Evolutionary conservation across 176 grass and related monocot species (phyloP).

Genomic region (Aegilops tauschii): DNA sequence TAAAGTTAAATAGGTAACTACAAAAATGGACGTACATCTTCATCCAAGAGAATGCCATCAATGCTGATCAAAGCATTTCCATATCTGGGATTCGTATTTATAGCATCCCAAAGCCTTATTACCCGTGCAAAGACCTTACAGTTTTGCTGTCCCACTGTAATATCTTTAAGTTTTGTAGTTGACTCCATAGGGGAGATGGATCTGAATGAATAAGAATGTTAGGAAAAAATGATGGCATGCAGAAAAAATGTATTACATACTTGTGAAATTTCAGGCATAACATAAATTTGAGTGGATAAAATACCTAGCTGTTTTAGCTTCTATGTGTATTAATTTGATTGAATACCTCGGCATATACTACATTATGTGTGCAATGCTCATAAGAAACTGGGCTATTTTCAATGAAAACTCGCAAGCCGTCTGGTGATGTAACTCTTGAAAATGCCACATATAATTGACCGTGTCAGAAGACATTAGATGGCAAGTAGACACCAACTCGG

Average conservation of each 20-base stretch:
- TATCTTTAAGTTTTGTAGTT: neutral
- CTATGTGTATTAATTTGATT: neutral
- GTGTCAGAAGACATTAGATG: conserved; percentile 1
- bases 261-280: no score
- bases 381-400: neutral
- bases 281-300: neutral
- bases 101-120: neutral
- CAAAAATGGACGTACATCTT: neutral
- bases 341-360: neutral
- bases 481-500: neutral
- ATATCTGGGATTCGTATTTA: neutral
- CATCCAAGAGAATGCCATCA: neutral
- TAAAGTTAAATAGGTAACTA: neutral
- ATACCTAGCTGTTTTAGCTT: neutral
- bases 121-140: neutral
- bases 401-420: neutral
- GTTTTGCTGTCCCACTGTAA: neutral
- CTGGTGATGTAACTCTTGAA: neutral
- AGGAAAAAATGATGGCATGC: neutral
- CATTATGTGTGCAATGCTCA: neutral
- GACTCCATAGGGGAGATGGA: neutral
- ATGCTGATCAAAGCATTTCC: neutral
- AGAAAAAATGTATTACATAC: no score
- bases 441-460: conserved; percentile 30
- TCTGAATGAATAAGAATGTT: neutral